Conservation (phyloP, 306 rosid species). For the Vigna unguiculata region DNA sequence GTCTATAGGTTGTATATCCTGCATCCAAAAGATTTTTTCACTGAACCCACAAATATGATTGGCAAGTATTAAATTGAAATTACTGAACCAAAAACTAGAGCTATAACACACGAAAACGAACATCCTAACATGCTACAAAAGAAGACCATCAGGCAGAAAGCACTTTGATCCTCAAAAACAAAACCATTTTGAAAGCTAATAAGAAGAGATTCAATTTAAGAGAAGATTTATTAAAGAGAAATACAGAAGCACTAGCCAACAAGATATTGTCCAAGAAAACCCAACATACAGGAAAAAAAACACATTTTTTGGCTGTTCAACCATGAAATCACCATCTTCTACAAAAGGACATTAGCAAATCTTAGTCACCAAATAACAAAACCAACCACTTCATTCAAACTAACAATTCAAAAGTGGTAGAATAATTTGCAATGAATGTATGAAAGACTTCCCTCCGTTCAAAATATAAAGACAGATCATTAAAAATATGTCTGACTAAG, state of each 20-base stretch:
- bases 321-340: background rate
- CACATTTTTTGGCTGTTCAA: background rate
- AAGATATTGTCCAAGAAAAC: conserved; percentile 12
- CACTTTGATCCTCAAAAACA: conserved; percentile 21
- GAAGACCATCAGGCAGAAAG: conserved; percentile 22
- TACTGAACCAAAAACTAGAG: background rate
- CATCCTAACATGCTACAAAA: conserved; percentile 24
- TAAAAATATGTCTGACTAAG: too few relatives aligned
- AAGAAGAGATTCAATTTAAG: background rate
- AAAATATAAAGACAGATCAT: too few relatives aligned
- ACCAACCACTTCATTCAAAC: conserved; percentile 20
- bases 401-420: background rate
- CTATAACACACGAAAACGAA: background rate
- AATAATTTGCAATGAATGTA: background rate
- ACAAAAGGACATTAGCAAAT: too few relatives aligned
- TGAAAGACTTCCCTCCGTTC: too few relatives aligned
- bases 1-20: conserved; percentile 94
- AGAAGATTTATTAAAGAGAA: conserved; percentile 11
- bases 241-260: conserved; percentile 21
- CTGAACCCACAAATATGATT: conserved; percentile 27
- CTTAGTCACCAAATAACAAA: conserved; percentile 16
- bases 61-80: conserved; percentile 25
- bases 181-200: background rate
- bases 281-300: background rate
- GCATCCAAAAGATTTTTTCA: conserved; percentile 49